Evolutionary conservation across 2,329 filamentous ascomycete species (phyloP).

Genomic region (Coleophoma crateriformis): DNA sequence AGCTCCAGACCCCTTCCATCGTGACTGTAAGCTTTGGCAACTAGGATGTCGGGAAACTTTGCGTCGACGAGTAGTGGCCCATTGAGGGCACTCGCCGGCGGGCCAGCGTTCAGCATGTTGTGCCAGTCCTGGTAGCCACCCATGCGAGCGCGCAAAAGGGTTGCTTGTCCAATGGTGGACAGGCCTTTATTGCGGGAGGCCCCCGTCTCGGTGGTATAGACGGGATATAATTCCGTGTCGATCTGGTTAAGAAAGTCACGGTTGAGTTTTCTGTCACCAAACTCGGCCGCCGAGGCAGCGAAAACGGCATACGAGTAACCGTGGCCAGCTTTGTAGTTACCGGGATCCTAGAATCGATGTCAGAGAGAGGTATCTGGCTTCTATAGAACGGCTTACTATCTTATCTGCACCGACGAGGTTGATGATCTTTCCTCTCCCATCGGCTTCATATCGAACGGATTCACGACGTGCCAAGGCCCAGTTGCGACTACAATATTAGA

Average conservation of each 20-base stretch:
- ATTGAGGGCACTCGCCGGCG: neutral
- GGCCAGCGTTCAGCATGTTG: neutral
- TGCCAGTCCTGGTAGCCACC: neutral
- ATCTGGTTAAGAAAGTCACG: constrained; percentile 2
- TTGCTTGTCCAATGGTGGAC: constrained; percentile 1
- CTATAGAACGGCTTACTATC: neutral
- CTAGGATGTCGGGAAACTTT: constrained; percentile 9
- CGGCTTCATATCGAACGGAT: neutral
- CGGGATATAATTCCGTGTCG: constrained; percentile 2
- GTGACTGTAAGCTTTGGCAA: constrained; percentile 5
- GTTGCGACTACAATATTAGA: neutral
- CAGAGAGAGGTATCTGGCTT: neutral
- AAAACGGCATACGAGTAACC: constrained; percentile 1
- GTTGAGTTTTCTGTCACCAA: constrained; percentile 5
- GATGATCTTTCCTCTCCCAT: constrained; percentile 1
- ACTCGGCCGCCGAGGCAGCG: constrained; percentile 4
- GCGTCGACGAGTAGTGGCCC: constrained; percentile 6
- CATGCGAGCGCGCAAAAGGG: constrained; percentile 1
- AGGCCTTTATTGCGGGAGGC: constrained; percentile 4
- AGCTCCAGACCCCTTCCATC: constrained; percentile 4
- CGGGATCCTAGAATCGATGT: constrained; percentile 1
- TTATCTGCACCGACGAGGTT: constrained; percentile 10
- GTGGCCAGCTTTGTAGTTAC: constrained; percentile 7
- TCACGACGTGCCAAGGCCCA: constrained; percentile 3
- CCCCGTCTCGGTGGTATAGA: constrained; percentile 1